phyloP scores from a whole-genome alignment of 768 basidiomycete species.

The Termitomyces sp. region DNA sequence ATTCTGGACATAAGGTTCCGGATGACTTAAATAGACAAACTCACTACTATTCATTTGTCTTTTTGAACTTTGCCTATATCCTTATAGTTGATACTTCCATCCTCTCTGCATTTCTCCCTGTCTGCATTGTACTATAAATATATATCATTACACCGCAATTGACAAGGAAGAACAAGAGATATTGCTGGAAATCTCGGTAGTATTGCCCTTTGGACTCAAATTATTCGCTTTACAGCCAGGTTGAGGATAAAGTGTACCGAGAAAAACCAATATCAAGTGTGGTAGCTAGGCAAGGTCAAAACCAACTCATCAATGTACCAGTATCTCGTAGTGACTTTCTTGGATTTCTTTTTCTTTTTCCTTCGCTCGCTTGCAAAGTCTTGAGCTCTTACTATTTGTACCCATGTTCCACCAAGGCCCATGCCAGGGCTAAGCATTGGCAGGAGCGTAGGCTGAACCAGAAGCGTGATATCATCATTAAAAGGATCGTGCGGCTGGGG shows the following conservation, averaged over 20 bases:
- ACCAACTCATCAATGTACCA: slow-evolving; percentile 42
- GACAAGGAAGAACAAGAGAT: too few relatives aligned
- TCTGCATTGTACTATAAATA: too few relatives aligned
- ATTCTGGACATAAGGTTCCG: too few relatives aligned
- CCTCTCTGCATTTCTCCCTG: too few relatives aligned
- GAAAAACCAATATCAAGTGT: slow-evolving; percentile 9
- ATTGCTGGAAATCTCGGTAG: too few relatives aligned
- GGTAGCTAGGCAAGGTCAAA: slow-evolving; percentile 34
- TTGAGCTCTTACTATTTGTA: slow-evolving; percentile 51
- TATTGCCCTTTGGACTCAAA: too few relatives aligned
- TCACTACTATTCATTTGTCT: too few relatives aligned
- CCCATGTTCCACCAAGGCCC: slow-evolving; percentile 62
- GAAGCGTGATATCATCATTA: slow-evolving; percentile 54
- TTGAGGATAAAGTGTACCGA: neutral
- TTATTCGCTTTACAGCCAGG: too few relatives aligned
- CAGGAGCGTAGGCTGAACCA: slow-evolving; percentile 42
- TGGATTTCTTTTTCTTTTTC: slow-evolving; percentile 29
- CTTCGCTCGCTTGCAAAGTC: slow-evolving; percentile 14
- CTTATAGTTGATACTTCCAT: too few relatives aligned
- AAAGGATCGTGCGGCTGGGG: slow-evolving; percentile 42
- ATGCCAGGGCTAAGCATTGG: slow-evolving; percentile 45
- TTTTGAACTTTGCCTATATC: too few relatives aligned
- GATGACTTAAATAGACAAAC: too few relatives aligned
- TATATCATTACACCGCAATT: too few relatives aligned
- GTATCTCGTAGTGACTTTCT: slow-evolving; percentile 25